phyloP scores from a whole-genome alignment of 2,329 filamentous ascomycete species.

The Aspergillus hortae region DNA sequence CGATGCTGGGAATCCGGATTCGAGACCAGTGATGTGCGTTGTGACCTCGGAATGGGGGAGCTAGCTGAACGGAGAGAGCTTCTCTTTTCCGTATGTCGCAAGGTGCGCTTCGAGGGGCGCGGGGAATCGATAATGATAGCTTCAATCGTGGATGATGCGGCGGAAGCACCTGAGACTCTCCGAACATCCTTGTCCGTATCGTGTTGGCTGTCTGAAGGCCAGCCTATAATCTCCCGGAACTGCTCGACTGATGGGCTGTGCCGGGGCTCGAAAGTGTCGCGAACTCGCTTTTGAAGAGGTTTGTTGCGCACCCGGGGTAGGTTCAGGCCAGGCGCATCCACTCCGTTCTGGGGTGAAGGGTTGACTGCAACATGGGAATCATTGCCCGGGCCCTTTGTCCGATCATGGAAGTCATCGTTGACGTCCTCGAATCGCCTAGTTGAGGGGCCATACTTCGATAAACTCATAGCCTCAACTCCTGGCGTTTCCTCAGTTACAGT shows the following conservation, averaged over 20 bases:
- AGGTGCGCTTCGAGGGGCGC: slow-evolving; percentile 41
- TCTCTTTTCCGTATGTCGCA: slow-evolving; percentile 55
- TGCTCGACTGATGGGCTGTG: slow-evolving; percentile 43
- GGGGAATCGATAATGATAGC: slow-evolving; percentile 53
- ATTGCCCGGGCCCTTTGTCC: slow-evolving; percentile 4
- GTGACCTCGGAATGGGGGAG: slow-evolving; percentile 43
- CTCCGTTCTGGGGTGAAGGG: neutral
- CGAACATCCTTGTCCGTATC: slow-evolving; percentile 26
- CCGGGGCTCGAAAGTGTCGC: slow-evolving; percentile 23
- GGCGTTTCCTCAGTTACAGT: slow-evolving; percentile 1
- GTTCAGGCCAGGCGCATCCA: slow-evolving; percentile 18
- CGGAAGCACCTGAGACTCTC: slow-evolving; percentile 50
- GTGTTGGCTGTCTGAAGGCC: slow-evolving; percentile 39
- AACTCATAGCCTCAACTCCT: neutral
- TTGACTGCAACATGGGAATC: slow-evolving; percentile 2
- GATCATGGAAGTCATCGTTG: neutral
- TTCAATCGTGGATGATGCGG: slow-evolving; percentile 54
- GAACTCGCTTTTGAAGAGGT: slow-evolving; percentile 31
- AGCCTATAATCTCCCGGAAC: slow-evolving; percentile 49
- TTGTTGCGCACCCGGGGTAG: slow-evolving; percentile 23
- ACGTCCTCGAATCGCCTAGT: neutral
- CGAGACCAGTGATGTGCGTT: slow-evolving; percentile 43
- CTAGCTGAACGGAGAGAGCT: slow-evolving; percentile 48
- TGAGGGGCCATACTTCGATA: neutral
- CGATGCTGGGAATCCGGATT: slow-evolving; percentile 45